Conservation (phyloP, 2,329 filamentous ascomycete genomes). For the Scedosporium boydii region DNA sequence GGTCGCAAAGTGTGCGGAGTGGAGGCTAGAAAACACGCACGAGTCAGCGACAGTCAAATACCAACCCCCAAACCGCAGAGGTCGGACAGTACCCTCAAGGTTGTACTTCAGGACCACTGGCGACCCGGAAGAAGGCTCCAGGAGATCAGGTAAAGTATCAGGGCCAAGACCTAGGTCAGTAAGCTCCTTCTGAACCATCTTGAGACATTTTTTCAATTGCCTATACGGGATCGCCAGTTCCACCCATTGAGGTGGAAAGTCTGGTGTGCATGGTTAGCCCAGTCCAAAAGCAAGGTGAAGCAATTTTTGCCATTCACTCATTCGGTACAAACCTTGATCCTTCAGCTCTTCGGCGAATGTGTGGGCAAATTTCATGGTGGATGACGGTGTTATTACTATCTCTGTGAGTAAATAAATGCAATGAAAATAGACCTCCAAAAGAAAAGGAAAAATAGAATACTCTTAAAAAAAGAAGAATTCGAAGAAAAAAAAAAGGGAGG, state of each 20-base stretch:
- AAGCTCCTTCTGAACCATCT: slow-evolving; percentile 66
- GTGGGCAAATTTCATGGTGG: slow-evolving; percentile 75
- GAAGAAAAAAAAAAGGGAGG: too few relatives aligned
- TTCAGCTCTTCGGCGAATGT: slow-evolving; percentile 62
- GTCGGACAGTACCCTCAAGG: slow-evolving; percentile 33
- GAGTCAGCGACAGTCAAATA: background rate
- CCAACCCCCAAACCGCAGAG: background rate
- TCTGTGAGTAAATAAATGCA: background rate
- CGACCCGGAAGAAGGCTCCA: slow-evolving; percentile 39
- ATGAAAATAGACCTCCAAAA: too few relatives aligned
- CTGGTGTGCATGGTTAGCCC: slow-evolving; percentile 20
- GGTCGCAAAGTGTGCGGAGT: slow-evolving; percentile 47
- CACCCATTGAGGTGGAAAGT: slow-evolving; percentile 64
- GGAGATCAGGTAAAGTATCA: slow-evolving; percentile 57
- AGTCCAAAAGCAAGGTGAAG: background rate
- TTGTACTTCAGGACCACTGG: slow-evolving; percentile 43
- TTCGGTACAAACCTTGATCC: slow-evolving; percentile 38
- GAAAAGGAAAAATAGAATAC: too few relatives aligned
- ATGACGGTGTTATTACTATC: slow-evolving; percentile 3
- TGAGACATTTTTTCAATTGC: slow-evolving; percentile 82
- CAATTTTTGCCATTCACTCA: background rate
- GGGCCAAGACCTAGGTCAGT: slow-evolving; percentile 61
- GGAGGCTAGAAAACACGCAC: slow-evolving; percentile 18
- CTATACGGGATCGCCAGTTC: slow-evolving; percentile 73
- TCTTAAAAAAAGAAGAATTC: too few relatives aligned